Evolutionary conservation across 768 basidiomycete species (phyloP).

Genomic region (Leccinum aurantiacum): DNA sequence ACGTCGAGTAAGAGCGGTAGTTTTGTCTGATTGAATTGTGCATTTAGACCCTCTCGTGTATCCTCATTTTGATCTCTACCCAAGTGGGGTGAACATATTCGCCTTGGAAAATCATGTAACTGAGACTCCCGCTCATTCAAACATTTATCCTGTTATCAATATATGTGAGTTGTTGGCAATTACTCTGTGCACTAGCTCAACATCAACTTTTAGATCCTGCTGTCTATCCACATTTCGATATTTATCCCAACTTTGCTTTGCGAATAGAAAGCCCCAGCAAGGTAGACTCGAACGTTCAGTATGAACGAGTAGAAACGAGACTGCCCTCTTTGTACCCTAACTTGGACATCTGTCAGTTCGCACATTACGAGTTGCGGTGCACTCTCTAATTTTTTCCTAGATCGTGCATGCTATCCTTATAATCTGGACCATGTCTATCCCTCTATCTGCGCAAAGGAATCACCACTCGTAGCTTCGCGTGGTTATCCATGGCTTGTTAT

Average conservation of each 20-base stretch:
- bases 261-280: conserved; percentile 2
- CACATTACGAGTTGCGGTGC: neutral
- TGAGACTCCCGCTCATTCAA: neutral
- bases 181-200: conserved; percentile 6
- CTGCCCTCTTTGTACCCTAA: conserved; percentile 16
- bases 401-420: conserved; percentile 42
- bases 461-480: conserved; percentile 13
- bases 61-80: conserved; percentile 37
- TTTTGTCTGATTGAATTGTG: conserved; percentile 7
- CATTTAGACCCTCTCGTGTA: conserved; percentile 24
- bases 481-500: conserved; percentile 39
- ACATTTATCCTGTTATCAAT: conserved; percentile 26
- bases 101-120: neutral
- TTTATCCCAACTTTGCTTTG: conserved; percentile 35
- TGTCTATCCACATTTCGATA: conserved; percentile 42
- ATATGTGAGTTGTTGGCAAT: conserved; percentile 16
- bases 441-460: neutral
- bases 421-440: conserved; percentile 40
- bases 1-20: neutral
- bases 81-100: conserved; percentile 10
- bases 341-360: conserved; percentile 37
- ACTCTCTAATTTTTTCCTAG: conserved; percentile 20
- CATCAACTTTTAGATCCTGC: conserved; percentile 34
- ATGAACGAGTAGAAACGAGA: conserved; percentile 8
- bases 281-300: neutral